These are phyloP conservation scores for Carallia brachiata DNA, from an alignment of 345 rosid species.

Conservation along the genomic window DNA sequence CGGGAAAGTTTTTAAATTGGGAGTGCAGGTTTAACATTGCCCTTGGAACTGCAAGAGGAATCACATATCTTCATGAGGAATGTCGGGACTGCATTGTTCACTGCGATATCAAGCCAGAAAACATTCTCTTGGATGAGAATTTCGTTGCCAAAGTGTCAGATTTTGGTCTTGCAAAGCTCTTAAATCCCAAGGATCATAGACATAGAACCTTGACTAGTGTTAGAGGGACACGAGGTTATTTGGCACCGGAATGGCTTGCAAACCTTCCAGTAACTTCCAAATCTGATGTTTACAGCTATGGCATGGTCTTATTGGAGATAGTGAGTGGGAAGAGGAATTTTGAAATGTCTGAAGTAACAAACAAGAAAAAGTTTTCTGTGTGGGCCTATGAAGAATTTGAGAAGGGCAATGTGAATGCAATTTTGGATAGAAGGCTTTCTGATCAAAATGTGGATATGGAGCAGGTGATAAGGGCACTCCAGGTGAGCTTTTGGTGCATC, in stretches of 20 bases:
- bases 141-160: conserved; percentile 29
- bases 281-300: conserved; percentile 28
- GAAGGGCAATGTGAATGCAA: conserved; percentile 15
- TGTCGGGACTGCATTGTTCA: conserved; percentile 37
- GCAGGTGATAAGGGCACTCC: conserved; percentile 21
- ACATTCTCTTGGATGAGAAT: conserved; percentile 30
- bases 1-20: conserved; percentile 24
- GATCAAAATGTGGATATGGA: conserved; percentile 15
- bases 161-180: conserved; percentile 35
- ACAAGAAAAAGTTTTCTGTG: conserved; percentile 44
- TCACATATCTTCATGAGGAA: conserved; percentile 35
- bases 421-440: conserved; percentile 18
- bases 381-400: conserved; percentile 68
- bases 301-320: conserved; percentile 34
- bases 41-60: conserved; percentile 34
- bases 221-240: conserved; percentile 33
- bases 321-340: conserved; percentile 29
- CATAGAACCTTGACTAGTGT: conserved; percentile 26
- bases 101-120: conserved; percentile 35
- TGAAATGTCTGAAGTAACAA: conserved; percentile 26
- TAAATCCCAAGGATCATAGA: conserved; percentile 25
- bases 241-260: conserved; percentile 36
- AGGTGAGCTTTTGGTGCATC: conserved; percentile 29
- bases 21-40: conserved; percentile 21
- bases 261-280: conserved; percentile 33